Base-by-base conservation (phyloP, 2,329 filamentous ascomycete species). In the Aspergillus puulaauensis region DNA sequence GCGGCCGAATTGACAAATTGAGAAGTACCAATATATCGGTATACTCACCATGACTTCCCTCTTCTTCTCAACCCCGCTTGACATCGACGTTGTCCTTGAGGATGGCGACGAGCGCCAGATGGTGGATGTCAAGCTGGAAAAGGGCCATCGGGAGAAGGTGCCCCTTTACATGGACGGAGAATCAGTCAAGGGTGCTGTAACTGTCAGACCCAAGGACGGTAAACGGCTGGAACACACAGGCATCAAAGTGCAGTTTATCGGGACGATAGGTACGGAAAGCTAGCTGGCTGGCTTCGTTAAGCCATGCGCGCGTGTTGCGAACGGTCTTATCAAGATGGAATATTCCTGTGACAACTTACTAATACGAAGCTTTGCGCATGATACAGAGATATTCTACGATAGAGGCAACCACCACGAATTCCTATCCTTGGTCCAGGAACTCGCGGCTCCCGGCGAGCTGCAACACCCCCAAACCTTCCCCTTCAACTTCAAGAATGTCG, bases 401-500 rank as follows among this genome's bases (percentile, higher is more conserved):
- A 91, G 95, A 72, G 93, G 93, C 69, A 99, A 97, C 76, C 95
- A 98, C 80, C 96, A 99, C 82, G 95, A 99, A 79, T 99, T 99
- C 78, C 89, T 99, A 59, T 96, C 92, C 37, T 86, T 98, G 27
- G 93, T 95, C 68, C 96, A 98, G 78, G 95, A 99, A 79, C 87
- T 99, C 41, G 95, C 95, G 17, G 93, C 95, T 17, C 95, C 95
- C 2, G 95, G 95, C 75, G 95, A 99, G 81, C 89, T 99, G 57
- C 95, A 98, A 75, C 96, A 99, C 78, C 95, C 95, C 44, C 95
- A 99, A 80, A 97, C 93, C 49, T 97, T 96, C 77, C 91, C 96
- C 66, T 99, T 99, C 86, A 96, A 97, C 81, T 99, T 99, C 86
- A 98, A 98, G 78, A 99, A 98, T 77, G 92, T 99, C 69, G 95